A percentile compares a stretch with the other conserved stretches of the same genome.
These are phyloP conservation scores for Populus pruinosa DNA, from an alignment of 345 rosid genomes.

Conservation along the genomic window DNA sequence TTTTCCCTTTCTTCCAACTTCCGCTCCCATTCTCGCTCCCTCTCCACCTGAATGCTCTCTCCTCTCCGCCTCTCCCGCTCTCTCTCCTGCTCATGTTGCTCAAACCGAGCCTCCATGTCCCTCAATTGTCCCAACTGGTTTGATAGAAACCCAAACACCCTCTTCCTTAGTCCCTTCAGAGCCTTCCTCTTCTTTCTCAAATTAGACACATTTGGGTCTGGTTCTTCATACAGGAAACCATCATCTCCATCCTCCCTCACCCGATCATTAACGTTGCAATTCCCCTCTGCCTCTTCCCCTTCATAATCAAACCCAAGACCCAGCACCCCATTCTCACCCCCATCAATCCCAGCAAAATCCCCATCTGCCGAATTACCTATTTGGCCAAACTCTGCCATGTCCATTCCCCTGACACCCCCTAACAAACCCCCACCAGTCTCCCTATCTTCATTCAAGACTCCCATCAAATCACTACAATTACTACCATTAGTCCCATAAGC, in stretches of 20 bases:
- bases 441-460: slow-evolving; percentile 39
- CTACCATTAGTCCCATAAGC: slow-evolving; percentile 30
- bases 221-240: slow-evolving; percentile 42
- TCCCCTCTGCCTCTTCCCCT: slow-evolving; percentile 54
- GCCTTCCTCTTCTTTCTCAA: slow-evolving; percentile 49
- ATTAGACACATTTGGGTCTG: slow-evolving; percentile 37
- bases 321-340: slow-evolving; percentile 46
- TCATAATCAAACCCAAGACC: slow-evolving; percentile 63
- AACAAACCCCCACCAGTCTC: slow-evolving; percentile 47
- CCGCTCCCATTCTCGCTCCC: slow-evolving; percentile 45
- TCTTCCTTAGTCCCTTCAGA: slow-evolving; percentile 51
- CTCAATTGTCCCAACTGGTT: slow-evolving; percentile 58
- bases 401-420: slow-evolving; percentile 37
- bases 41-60: slow-evolving; percentile 41
- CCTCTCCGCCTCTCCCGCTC: slow-evolving; percentile 56
- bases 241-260: slow-evolving; percentile 49
- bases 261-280: slow-evolving; percentile 44
- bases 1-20: slow-evolving; percentile 59
- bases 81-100: slow-evolving; percentile 55
- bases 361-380: slow-evolving; percentile 48
- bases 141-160: slow-evolving; percentile 51
- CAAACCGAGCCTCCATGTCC: slow-evolving; percentile 58
- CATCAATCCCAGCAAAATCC: slow-evolving; percentile 53
- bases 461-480: slow-evolving; percentile 37
- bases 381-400: slow-evolving; percentile 49